Conservation (phyloP, 1,284 basidiomycete species). For the Cutaneotrichosporon sp. region DNA sequence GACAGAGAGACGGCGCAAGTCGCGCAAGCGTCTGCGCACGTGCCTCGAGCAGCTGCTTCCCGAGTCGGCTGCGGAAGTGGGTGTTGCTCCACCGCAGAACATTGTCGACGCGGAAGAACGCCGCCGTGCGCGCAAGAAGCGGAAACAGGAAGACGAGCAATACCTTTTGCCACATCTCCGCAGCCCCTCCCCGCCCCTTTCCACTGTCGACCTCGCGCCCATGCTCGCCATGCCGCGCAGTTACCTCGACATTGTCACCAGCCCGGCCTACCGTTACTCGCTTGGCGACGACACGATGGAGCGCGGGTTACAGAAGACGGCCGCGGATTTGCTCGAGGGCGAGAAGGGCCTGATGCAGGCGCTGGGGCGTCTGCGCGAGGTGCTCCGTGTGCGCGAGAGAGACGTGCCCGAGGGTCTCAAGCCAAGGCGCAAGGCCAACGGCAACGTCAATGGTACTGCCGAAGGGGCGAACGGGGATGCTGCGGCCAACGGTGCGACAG, state of each 20-base stretch:
- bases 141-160: constrained; percentile 26
- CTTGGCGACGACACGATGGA: constrained; percentile 47
- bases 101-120: constrained; percentile 27
- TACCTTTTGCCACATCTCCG: constrained; percentile 40
- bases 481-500: constrained; percentile 13
- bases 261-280: constrained; percentile 44
- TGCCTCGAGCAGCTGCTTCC: constrained; percentile 41
- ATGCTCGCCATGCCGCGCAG: constrained; percentile 40
- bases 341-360: constrained; percentile 46
- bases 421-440: background rate
- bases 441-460: constrained; percentile 1
- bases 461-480: constrained; percentile 11
- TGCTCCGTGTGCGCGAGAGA: constrained; percentile 32
- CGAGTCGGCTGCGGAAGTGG: constrained; percentile 36
- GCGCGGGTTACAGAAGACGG: constrained; percentile 43
- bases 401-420: constrained; percentile 26
- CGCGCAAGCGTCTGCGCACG: constrained; percentile 34
- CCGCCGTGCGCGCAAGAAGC: constrained; percentile 25
- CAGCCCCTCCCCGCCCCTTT: constrained; percentile 40
- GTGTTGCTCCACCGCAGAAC: constrained; percentile 29
- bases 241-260: constrained; percentile 45
- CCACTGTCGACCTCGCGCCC: constrained; percentile 38
- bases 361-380: constrained; percentile 41
- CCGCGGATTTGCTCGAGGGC: constrained; percentile 46
- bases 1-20: constrained; percentile 23